phyloP scores from a whole-genome alignment of 2,329 filamentous ascomycete genomes.

The Fusarium caatingaense region DNA sequence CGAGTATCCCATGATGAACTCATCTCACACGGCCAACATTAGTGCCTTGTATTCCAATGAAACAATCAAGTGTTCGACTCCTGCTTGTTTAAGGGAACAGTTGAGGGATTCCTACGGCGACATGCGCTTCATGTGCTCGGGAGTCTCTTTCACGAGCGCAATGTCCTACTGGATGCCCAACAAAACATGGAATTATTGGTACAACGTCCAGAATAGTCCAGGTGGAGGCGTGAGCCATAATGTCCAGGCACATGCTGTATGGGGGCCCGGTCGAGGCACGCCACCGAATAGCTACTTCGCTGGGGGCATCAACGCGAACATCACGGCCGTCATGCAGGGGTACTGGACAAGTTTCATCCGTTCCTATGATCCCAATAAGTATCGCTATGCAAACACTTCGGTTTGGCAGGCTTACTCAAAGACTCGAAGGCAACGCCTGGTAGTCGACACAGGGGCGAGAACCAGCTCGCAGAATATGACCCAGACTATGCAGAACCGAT shows the following conservation, averaged over 20 bases:
- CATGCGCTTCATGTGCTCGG: conserved; percentile 51
- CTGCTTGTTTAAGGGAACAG: conserved; percentile 51
- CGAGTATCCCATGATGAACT: conserved; percentile 49
- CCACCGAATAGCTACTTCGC: conserved; percentile 65
- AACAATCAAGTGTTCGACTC: conserved; percentile 46
- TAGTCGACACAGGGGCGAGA: conserved; percentile 54
- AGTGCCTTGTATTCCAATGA: conserved; percentile 51
- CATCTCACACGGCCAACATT: conserved; percentile 47
- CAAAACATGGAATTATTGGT: conserved; percentile 74
- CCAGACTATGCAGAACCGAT: conserved; percentile 39
- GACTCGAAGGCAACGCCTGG: conserved; percentile 48
- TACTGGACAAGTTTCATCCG: conserved; percentile 82
- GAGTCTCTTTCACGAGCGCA: conserved; percentile 47
- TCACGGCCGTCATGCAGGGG: conserved; percentile 70
- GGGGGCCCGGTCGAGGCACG: conserved; percentile 66
- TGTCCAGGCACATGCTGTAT: conserved; percentile 73
- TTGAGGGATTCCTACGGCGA: conserved; percentile 51
- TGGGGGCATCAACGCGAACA: conserved; percentile 63
- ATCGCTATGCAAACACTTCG: conserved; percentile 49
- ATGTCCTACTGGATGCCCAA: conserved; percentile 50
- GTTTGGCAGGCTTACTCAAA: conserved; percentile 55
- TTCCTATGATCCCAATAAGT: conserved; percentile 70
- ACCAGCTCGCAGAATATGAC: conserved; percentile 54
- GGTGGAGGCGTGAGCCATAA: conserved; percentile 67
- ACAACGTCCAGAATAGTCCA: conserved; percentile 71